Evolutionary conservation across 163 green algal species (phyloP), one percentile per base, ranked within the genome.

Genomic region (Scenedesmus sp.): DNA sequence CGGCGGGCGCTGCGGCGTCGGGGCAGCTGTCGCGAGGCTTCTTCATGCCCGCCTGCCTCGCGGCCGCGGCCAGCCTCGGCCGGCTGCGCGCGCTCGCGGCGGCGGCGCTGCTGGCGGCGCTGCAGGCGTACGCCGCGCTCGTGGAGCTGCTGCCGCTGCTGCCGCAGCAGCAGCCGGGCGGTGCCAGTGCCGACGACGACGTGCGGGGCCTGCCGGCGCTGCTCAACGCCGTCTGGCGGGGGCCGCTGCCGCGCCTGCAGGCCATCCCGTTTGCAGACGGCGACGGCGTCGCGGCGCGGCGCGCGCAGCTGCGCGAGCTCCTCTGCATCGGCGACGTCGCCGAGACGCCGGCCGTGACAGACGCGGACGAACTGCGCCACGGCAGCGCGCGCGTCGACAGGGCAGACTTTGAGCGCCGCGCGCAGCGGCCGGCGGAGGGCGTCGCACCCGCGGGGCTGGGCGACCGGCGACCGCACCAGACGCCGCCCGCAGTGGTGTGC

Each of bases 21-120:
- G 86, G 81, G 0, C 86, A 90, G 84, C 86, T 92, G 50, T 78
- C 79, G 0, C 60, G 79, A 50, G 80, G 82, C 0, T 90, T 87
- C 75, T 92, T 92, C 86, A 86, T 91, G 84, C 87, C 87, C 0
- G 78, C 87, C n/a, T 83, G 78, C 51, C 70, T 90, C 24, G 83
- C 81, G 13, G 65, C 53, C 18, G 33, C 83, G 28, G 81, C 83
- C 20, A 58, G 65, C 5, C 29, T 90, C 24, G 81, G 83, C 13
- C 76, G 87, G 4, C 31, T 70, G 29, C 44, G 75, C 7, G 54
- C 64, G 29, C 33, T 83, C 26, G 64, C 18, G 17, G 54, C 45
- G 1, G 10, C 26, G 13, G 58, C 63, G 11, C n/a, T 77, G 0
- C n/a, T 63, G 64, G 34, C 64, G 56, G 34, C 63, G 9, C 6